phyloP scores from a whole-genome alignment of 148 eudicot species.

The Pharnaceum exiguum region DNA sequence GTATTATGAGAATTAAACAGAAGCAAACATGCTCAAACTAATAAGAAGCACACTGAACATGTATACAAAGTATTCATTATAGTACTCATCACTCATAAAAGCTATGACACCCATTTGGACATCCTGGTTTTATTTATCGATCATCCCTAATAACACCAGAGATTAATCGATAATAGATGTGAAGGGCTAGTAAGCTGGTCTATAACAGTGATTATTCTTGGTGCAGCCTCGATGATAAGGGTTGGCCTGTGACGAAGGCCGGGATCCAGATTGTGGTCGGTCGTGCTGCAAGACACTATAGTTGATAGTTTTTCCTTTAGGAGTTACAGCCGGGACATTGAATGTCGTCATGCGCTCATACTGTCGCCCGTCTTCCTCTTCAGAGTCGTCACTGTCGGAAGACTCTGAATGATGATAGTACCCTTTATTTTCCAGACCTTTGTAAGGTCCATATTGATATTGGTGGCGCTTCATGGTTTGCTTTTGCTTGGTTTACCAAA shows the following conservation, averaged over 20 bases:
- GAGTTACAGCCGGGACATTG: neutral
- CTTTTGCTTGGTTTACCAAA: neutral
- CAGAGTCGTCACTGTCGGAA: neutral
- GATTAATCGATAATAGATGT: no score
- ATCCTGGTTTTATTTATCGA: no score
- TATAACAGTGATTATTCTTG: neutral
- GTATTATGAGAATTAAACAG: no score
- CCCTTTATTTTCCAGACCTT: neutral
- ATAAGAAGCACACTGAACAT: no score
- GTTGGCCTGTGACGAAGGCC: slow-evolving; percentile 2
- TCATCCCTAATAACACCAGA: no score
- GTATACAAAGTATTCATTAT: no score
- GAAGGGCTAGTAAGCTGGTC: no score
- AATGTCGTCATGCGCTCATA: neutral
- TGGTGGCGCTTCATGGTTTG: neutral
- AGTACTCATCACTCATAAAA: no score
- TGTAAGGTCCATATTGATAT: neutral
- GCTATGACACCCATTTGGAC: no score
- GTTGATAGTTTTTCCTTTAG: neutral
- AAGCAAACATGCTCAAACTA: no score
- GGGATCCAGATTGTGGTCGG: neutral
- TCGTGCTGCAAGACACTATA: neutral
- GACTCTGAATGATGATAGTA: neutral
- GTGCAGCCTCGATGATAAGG: slow-evolving; percentile 1
- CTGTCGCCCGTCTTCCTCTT: neutral